Conservation (phyloP, 2,329 filamentous ascomycete genomes). For the Claviceps sp. region DNA sequence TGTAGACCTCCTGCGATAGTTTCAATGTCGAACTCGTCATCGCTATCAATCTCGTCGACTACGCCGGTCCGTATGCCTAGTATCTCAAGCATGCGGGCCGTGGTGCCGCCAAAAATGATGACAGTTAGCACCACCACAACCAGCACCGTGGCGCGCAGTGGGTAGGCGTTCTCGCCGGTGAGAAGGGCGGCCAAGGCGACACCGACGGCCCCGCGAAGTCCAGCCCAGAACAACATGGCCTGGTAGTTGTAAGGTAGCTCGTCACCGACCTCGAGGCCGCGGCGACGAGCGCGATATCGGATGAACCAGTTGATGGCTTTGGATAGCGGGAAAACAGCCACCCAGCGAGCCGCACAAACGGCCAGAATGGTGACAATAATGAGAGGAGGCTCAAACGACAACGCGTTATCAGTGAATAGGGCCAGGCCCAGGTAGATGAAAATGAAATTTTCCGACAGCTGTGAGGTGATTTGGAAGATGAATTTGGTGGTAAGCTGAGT, state of each 20-base stretch:
- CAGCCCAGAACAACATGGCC: constrained; percentile 99
- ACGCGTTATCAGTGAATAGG: constrained; percentile 77
- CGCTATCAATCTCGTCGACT: constrained; percentile 91
- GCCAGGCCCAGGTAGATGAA: constrained; percentile 97
- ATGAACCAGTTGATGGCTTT: constrained; percentile 86
- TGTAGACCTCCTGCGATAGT: constrained; percentile 58
- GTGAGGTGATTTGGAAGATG: constrained; percentile 85
- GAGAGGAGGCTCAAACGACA: constrained; percentile 87
- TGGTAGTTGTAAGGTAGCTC: constrained; percentile 92
- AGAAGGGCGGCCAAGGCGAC: constrained; percentile 87
- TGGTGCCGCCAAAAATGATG: constrained; percentile 97
- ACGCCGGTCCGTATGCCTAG: constrained; percentile 92
- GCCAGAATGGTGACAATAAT: constrained; percentile 87
- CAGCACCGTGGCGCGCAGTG: constrained; percentile 85
- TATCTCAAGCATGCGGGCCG: constrained; percentile 94
- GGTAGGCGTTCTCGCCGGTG: constrained; percentile 65
- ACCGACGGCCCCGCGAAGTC: constrained; percentile 85
- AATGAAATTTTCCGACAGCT: constrained; percentile 97
- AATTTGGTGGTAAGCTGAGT: constrained; percentile 98
- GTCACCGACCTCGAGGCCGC: constrained; percentile 62
- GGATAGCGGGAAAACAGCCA: constrained; percentile 88
- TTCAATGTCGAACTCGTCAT: constrained; percentile 98
- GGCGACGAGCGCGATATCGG: constrained; percentile 66
- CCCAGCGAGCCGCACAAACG: constrained; percentile 84
- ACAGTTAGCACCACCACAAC: constrained; percentile 95